Evolutionary conservation across 805 yeast genomes (phyloP).

Genomic region (Starmerella roubikii): DNA sequence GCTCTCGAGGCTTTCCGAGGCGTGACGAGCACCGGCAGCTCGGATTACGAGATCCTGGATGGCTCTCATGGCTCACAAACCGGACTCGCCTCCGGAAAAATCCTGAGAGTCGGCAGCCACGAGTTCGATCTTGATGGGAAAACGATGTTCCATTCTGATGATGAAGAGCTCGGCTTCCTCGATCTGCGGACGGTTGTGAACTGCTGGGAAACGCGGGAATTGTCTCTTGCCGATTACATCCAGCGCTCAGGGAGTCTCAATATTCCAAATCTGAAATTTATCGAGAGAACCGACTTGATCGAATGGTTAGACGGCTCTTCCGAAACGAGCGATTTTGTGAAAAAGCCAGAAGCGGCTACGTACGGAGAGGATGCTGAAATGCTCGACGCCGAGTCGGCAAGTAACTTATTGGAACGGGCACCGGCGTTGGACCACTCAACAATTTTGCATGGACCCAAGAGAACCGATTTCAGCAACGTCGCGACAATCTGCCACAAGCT

Average conservation of each 20-base stretch:
- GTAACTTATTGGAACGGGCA: constrained; percentile 3
- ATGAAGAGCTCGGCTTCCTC: constrained; percentile 7
- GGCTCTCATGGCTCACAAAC: constrained; percentile 1
- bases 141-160: constrained; percentile 15
- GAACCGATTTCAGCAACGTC: constrained; percentile 26
- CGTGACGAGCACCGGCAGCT: constrained; percentile 6
- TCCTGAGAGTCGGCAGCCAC: constrained; percentile 3
- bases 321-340: constrained; percentile 43
- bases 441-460: constrained; percentile 28
- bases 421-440: constrained; percentile 32
- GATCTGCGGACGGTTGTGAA: constrained; percentile 16
- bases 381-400: constrained; percentile 4
- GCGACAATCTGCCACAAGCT: constrained; percentile 25
- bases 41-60: constrained; percentile 7
- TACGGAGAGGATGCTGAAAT: constrained; percentile 10
- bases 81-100: constrained; percentile 4
- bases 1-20: constrained; percentile 10
- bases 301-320: constrained; percentile 68
- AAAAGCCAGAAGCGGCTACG: constrained; percentile 1
- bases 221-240: constrained; percentile 70
- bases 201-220: constrained; percentile 64
- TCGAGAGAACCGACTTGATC: constrained; percentile 72
- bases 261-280: constrained; percentile 60
- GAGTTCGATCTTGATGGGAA: constrained; percentile 9
- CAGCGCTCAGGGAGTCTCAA: constrained; percentile 51